A percentile compares a stretch with the other conserved stretches of the same genome.
phyloP scores from a whole-genome alignment of 495 filamentous ascomycete species.

The Trypethelium eluteriae region DNA sequence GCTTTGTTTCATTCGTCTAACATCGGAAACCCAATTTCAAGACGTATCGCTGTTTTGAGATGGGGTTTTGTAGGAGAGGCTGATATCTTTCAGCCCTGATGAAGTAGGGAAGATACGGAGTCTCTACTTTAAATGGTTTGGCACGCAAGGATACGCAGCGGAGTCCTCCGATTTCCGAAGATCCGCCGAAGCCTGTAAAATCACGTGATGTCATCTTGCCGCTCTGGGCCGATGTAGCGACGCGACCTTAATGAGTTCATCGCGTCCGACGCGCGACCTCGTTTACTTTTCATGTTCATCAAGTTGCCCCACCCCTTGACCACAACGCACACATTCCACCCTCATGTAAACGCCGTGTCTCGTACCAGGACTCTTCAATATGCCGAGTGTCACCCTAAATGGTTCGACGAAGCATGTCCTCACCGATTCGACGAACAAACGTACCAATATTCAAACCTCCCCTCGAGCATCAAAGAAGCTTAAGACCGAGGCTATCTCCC shows the following conservation, averaged over 20 bases:
- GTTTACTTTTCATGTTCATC: background rate
- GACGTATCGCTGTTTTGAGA: too few species aligned
- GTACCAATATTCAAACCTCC: conserved; percentile 42
- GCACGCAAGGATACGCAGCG: too few species aligned
- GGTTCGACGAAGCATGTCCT: conserved; percentile 53
- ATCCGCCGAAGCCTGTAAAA: background rate
- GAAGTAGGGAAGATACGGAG: too few species aligned
- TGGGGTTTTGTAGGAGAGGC: too few species aligned
- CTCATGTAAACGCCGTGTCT: background rate
- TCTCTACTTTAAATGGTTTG: too few species aligned
- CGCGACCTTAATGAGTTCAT: conserved; percentile 10
- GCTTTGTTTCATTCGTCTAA: too few species aligned
- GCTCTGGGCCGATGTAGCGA: background rate
- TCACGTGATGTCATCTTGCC: background rate
- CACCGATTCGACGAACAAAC: conserved; percentile 49
- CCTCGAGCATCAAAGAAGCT: conserved; percentile 62
- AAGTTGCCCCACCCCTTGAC: too few species aligned
- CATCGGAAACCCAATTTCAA: too few species aligned
- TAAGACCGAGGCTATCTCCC: conserved; percentile 57
- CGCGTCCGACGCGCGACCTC: conserved; percentile 4
- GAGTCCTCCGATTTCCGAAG: background rate
- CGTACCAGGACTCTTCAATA: conserved; percentile 20
- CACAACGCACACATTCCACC: too few species aligned
- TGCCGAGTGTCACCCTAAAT: conserved; percentile 46
- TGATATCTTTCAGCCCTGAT: too few species aligned